phyloP scores from a whole-genome alignment of 2,329 filamentous ascomycete species.

The Claviceps digitariae region DNA sequence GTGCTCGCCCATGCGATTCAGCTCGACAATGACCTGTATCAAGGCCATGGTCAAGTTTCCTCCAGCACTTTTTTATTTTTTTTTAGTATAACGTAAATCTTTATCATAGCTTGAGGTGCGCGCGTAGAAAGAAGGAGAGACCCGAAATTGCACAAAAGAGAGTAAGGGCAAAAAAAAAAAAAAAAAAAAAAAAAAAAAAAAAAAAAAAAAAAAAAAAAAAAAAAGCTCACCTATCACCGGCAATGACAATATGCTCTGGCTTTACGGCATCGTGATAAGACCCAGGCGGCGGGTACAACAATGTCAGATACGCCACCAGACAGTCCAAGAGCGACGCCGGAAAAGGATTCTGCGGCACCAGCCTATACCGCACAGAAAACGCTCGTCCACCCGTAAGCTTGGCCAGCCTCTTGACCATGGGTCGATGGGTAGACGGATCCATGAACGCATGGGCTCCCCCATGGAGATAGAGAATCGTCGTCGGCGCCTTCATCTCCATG shows the following conservation, averaged over 20 bases:
- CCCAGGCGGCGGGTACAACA: constrained; percentile 57
- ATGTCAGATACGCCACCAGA: constrained; percentile 55
- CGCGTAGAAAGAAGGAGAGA: too few relatives aligned
- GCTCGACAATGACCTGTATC: constrained; percentile 53
- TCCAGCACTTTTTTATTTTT: constrained; percentile 42
- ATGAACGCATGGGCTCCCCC: constrained; percentile 63
- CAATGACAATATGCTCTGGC: constrained; percentile 53
- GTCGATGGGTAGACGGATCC: constrained; percentile 55
- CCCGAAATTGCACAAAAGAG: neutral
- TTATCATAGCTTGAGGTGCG: neutral
- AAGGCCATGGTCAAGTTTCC: constrained; percentile 57
- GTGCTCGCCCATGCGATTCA: constrained; percentile 31
- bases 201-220: neutral
- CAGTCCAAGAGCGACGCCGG: constrained; percentile 62
- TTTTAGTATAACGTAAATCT: neutral
- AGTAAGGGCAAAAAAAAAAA: neutral
- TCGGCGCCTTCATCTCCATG: constrained; percentile 48
- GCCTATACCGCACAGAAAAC: constrained; percentile 60
- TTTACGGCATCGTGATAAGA: constrained; percentile 53
- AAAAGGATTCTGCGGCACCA: constrained; percentile 63
- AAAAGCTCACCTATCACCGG: constrained; percentile 46
- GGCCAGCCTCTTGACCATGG: constrained; percentile 45
- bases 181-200: neutral
- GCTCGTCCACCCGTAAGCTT: constrained; percentile 53
- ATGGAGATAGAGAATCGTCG: constrained; percentile 61